These are phyloP conservation scores for Pseudozyma sp. DNA, from an alignment of 1,284 basidiomycete genomes.

Conservation along the genomic window DNA sequence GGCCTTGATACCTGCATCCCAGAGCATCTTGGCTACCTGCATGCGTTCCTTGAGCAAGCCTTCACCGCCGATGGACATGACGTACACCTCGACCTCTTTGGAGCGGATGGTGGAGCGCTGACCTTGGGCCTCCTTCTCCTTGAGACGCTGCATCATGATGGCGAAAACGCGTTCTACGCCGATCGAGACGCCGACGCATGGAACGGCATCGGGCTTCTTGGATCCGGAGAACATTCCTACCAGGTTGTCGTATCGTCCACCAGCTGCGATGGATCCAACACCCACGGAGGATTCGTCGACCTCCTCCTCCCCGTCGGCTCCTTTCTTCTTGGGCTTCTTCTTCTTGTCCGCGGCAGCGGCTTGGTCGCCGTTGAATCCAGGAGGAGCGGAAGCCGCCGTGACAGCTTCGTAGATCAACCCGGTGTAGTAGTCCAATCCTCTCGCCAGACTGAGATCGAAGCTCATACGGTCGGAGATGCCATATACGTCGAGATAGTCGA, in stretches of 20 bases:
- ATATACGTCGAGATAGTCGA: conserved; percentile 85
- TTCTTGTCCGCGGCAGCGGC: conserved; percentile 65
- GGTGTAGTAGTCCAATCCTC: conserved; percentile 98
- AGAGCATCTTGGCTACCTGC: conserved; percentile 81
- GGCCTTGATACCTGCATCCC: conserved; percentile 90
- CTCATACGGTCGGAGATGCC: conserved; percentile 81
- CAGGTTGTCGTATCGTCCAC: conserved; percentile 96
- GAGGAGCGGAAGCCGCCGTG: conserved; percentile 91
- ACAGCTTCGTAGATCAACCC: conserved; percentile 98
- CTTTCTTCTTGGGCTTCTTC: conserved; percentile 72
- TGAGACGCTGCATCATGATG: conserved; percentile 87
- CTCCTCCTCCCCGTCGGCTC: conserved; percentile 76
- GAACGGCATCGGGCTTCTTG: conserved; percentile 77
- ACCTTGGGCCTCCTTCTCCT: conserved; percentile 73
- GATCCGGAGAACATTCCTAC: conserved; percentile 91
- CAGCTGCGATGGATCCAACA: conserved; percentile 96
- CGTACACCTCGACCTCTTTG: conserved; percentile 94
- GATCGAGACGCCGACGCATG: conserved; percentile 93
- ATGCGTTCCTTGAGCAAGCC: conserved; percentile 89
- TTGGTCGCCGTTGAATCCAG: conserved; percentile 73
- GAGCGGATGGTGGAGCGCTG: conserved; percentile 73
- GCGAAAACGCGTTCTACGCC: conserved; percentile 97
- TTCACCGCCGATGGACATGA: conserved; percentile 92
- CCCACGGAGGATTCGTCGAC: conserved; percentile 92
- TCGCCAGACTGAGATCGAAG: conserved; percentile 94